Percentiles rank a stretch among this genome's conserved stretches.
These are phyloP conservation scores for Dendrobium huoshanense DNA, from an alignment of 106 monocot species.

Conservation along the genomic window DNA sequence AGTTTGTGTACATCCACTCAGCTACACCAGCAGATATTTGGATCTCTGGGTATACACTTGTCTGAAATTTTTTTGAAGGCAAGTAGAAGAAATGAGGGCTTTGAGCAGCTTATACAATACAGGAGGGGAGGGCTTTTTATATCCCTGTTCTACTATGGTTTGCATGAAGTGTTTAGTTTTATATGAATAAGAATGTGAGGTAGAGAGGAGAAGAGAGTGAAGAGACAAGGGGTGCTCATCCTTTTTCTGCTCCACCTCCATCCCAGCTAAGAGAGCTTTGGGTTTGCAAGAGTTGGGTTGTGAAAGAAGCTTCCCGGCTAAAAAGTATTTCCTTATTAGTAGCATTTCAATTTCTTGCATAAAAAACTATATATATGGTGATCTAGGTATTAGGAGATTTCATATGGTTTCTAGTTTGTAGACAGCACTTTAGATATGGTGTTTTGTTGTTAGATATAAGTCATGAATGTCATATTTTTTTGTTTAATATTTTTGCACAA, in stretches of 20 bases:
- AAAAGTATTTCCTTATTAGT: neutral
- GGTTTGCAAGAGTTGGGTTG: neutral
- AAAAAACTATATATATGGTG: neutral
- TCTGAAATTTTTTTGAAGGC: constrained; percentile 7
- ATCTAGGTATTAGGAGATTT: too few species aligned
- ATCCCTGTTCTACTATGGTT: constrained; percentile 9
- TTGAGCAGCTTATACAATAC: neutral
- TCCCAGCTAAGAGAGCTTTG: neutral
- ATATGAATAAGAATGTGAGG: constrained; percentile 16
- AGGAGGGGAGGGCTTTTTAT: constrained; percentile 18
- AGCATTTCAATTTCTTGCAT: neutral
- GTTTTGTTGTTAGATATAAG: too few species aligned
- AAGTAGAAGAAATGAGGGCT: neutral
- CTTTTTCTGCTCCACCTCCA: constrained; percentile 46
- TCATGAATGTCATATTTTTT: too few species aligned
- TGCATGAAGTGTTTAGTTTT: neutral
- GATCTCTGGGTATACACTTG: constrained; percentile 42
- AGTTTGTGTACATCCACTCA: constrained; percentile 69
- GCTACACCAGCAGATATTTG: constrained; percentile 39
- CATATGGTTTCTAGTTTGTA: too few species aligned
- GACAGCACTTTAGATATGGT: too few species aligned
- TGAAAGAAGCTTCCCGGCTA: neutral
- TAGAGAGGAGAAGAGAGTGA: constrained; percentile 52
- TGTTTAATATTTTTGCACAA: too few species aligned
- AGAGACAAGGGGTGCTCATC: constrained; percentile 57